These are phyloP conservation scores for Tillandsia fasciculata DNA, from an alignment of 176 grass and related monocot genomes.

Conservation along the genomic window DNA sequence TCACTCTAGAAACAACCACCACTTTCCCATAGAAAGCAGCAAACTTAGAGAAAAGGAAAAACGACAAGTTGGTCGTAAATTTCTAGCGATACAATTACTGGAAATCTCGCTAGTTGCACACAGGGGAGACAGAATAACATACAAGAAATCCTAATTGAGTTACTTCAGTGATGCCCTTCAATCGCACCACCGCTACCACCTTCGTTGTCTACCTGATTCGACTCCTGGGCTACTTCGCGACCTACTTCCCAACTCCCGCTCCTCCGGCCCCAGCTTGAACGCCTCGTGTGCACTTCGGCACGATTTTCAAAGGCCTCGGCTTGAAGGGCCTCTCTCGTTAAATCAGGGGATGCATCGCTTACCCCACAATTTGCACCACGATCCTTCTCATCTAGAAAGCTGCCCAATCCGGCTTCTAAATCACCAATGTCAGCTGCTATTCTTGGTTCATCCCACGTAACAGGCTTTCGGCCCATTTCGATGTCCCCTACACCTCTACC, in stretches of 20 bases:
- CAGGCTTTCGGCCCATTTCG: conserved; percentile 74
- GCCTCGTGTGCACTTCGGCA: conserved; percentile 45
- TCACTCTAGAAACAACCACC: too few relatives aligned
- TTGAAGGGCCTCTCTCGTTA: conserved; percentile 39
- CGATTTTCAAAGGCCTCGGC: conserved; percentile 49
- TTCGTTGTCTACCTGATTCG: conserved; percentile 28
- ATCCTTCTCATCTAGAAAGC: conserved; percentile 70
- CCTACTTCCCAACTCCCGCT: conserved; percentile 44
- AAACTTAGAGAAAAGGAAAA: too few relatives aligned
- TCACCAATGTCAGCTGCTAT: conserved; percentile 61
- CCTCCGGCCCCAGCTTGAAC: conserved; percentile 70
- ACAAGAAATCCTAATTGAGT: neutral
- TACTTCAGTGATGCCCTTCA: neutral
- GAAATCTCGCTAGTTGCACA: too few relatives aligned
- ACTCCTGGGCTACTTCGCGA: conserved; percentile 38
- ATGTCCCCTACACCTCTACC: conserved; percentile 69
- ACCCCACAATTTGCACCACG: conserved; percentile 36
- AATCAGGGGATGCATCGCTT: conserved; percentile 47
- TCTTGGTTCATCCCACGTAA: conserved; percentile 85
- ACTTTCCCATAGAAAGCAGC: too few relatives aligned
- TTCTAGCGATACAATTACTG: too few relatives aligned
- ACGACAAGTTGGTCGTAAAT: too few relatives aligned
- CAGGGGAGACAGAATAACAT: neutral
- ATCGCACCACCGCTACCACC: conserved; percentile 19
- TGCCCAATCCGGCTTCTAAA: conserved; percentile 45